Percentiles rank a stretch among this genome's conserved stretches.
Evolutionary conservation across 2,329 filamentous ascomycete species (phyloP).

Genomic region (Penicillium digitatum): DNA sequence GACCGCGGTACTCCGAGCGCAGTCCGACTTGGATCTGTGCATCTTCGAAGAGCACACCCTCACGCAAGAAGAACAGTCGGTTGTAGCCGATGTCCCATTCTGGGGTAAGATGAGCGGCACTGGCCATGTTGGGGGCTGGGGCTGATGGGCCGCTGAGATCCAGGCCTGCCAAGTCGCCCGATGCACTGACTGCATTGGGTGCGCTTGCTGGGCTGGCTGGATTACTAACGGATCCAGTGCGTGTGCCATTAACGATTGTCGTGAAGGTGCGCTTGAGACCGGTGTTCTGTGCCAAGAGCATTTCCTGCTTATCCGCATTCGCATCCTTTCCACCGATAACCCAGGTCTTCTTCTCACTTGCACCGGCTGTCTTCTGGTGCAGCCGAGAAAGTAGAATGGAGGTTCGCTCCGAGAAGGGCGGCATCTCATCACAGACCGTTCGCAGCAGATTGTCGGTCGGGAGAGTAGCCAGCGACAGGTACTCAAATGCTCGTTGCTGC

Average conservation of each 20-base stretch:
- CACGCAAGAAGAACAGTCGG: slow-evolving; percentile 69
- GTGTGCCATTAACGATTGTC: slow-evolving; percentile 46
- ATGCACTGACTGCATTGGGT: slow-evolving; percentile 43
- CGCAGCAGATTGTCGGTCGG: slow-evolving; percentile 86
- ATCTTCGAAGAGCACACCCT: slow-evolving; percentile 93
- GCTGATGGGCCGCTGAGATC: slow-evolving; percentile 65
- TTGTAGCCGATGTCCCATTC: slow-evolving; percentile 93
- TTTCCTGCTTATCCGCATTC: slow-evolving; percentile 74
- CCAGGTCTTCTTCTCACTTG: slow-evolving; percentile 95
- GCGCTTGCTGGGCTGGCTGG: slow-evolving; percentile 41
- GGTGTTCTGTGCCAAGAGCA: slow-evolving; percentile 73
- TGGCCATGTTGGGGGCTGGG: slow-evolving; percentile 77
- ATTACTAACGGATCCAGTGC: slow-evolving; percentile 34
- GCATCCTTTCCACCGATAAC: slow-evolving; percentile 95
- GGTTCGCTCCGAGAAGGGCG: slow-evolving; percentile 89
- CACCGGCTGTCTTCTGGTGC: slow-evolving; percentile 89
- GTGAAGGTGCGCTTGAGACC: slow-evolving; percentile 84
- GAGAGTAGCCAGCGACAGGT: slow-evolving; percentile 77
- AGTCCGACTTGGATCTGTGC: slow-evolving; percentile 88
- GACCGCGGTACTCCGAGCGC: slow-evolving; percentile 89
- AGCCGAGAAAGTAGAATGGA: slow-evolving; percentile 87
- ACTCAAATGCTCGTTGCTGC: slow-evolving; percentile 94
- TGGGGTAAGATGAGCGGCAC: slow-evolving; percentile 85
- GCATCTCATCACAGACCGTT: slow-evolving; percentile 98
- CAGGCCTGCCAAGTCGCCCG: slow-evolving; percentile 72